Evolutionary conservation across 1,284 basidiomycete species (phyloP), one percentile per base, ranked within the genome.

Genomic region (Pseudozyma thailandica): DNA sequence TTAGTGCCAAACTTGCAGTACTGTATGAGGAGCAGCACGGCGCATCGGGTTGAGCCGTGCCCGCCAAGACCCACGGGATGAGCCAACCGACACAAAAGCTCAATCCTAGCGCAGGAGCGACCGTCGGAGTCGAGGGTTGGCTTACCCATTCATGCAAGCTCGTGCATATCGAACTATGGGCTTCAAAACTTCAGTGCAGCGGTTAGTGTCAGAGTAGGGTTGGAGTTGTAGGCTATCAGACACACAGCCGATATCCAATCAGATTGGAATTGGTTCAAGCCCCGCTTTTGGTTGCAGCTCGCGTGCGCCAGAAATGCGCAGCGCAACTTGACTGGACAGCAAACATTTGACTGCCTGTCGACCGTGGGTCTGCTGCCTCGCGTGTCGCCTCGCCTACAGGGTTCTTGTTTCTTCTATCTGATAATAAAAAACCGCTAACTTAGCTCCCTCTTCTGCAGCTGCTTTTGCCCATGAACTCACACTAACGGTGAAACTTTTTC

Each of bases 81-180:
- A 31, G 35, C 8, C 18, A 16, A 15, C 16, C 35, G 27, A 21
- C 13, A 35, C 6, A n/a, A 35, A 16, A 35, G 30, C 7, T 15
- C 30, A 31, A 15, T 15, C 33, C 33, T 35, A 35, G 37, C 7
- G 12, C 33, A n/a, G n/a, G n/a, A n/a, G 26, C 27, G 31, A 37
- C 52, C 44, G 52, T 54, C 52, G 52, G 52, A 41, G 52, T 54
- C 33, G 20, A 43, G 10, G 41, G 30, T 41, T 26, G 42, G 9
- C n/a, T 43, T 21, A 43, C 12, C 13, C 13, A 13, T 28, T 48
- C 16, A 47, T 55, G 53, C 53, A 48, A 31, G 35, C 0, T 23
- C 33, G 21, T 55, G 53, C 53, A 55, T 55, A 55, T 55, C 53
- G 53, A 55, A 55, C 30, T n/a, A n/a, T n/a, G n/a, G n/a, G n/a